Evolutionary conservation across 768 basidiomycete species (phyloP).

Genomic region (Boletus coccyginus): DNA sequence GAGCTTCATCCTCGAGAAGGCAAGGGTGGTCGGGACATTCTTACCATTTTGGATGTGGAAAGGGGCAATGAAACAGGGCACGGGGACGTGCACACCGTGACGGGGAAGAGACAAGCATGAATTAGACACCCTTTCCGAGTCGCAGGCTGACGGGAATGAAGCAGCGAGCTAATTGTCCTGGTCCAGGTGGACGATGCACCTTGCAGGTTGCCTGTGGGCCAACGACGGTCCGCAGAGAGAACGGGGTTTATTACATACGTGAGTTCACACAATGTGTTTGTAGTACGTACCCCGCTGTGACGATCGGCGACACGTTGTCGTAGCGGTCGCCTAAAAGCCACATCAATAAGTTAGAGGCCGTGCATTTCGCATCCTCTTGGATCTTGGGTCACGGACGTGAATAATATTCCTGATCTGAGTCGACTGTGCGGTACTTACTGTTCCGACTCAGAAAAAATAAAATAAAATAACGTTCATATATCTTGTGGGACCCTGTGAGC

Average conservation of each 20-base stretch:
- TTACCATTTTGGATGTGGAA: conserved; percentile 7
- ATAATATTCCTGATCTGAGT: not conserved
- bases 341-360: conserved; percentile 4
- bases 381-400: conserved; percentile 12
- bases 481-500: not conserved
- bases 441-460: conserved; percentile 8
- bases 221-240: not conserved
- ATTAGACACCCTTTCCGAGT: not conserved
- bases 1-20: conserved; percentile 10
- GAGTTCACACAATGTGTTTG: conserved; percentile 8
- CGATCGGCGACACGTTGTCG: conserved; percentile 22
- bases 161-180: not conserved
- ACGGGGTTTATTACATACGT: conserved; percentile 25
- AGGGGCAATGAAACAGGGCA: conserved; percentile 18
- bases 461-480: conserved; percentile 9
- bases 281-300: conserved; percentile 29
- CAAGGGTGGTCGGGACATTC: not conserved
- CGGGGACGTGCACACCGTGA: not conserved
- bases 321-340: conserved; percentile 22
- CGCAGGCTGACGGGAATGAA: conserved; percentile 24
- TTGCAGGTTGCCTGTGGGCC: conserved; percentile 9
- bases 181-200: conserved; percentile 1
- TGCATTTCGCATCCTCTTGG: conserved; percentile 9
- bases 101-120: conserved; percentile 4
- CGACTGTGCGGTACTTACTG: not conserved